Percentiles rank a stretch among this genome's conserved stretches.
Conservation (phyloP, 2,329 filamentous ascomycete genomes). For the Colletotrichum australisinense region DNA sequence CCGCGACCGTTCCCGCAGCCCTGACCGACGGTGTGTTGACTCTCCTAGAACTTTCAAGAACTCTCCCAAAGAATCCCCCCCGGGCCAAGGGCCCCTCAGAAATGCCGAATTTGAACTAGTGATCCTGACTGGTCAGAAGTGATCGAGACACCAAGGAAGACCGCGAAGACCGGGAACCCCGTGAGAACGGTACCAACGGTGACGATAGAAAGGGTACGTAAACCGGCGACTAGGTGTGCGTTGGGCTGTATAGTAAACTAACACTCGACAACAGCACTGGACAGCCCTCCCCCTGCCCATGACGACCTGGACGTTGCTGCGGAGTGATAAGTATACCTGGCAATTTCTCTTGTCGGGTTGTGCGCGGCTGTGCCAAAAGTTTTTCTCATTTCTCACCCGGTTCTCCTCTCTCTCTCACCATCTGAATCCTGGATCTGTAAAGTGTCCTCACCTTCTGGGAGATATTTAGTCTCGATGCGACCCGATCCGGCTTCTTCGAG, state of each 20-base stretch:
- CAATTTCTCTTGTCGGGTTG: conserved; percentile 30
- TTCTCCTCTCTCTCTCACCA: conserved; percentile 6
- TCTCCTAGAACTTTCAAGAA: neutral
- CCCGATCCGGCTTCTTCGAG: conserved; percentile 24
- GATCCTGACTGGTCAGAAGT: conserved; percentile 50
- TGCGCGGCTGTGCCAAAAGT: conserved; percentile 34
- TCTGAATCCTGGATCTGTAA: conserved; percentile 33
- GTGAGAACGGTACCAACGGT: conserved; percentile 83
- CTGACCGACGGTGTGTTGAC: conserved; percentile 66
- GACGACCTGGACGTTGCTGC: conserved; percentile 97
- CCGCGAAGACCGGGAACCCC: conserved; percentile 78
- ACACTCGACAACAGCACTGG: conserved; percentile 60
- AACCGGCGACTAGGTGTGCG: neutral
- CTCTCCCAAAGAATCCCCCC: neutral
- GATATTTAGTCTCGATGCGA: conserved; percentile 36
- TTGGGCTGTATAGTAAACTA: neutral
- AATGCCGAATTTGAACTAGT: neutral
- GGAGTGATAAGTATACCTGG: conserved; percentile 64
- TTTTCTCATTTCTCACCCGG: conserved; percentile 26
- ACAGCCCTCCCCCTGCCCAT: conserved; percentile 84
- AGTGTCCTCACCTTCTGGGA: conserved; percentile 35
- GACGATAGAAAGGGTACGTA: conserved; percentile 88
- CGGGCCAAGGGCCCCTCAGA: neutral
- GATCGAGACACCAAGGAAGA: conserved; percentile 72
- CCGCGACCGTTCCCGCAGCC: conserved; percentile 81